phyloP scores from a whole-genome alignment of 345 rosid genomes.

The Salix brachista region DNA sequence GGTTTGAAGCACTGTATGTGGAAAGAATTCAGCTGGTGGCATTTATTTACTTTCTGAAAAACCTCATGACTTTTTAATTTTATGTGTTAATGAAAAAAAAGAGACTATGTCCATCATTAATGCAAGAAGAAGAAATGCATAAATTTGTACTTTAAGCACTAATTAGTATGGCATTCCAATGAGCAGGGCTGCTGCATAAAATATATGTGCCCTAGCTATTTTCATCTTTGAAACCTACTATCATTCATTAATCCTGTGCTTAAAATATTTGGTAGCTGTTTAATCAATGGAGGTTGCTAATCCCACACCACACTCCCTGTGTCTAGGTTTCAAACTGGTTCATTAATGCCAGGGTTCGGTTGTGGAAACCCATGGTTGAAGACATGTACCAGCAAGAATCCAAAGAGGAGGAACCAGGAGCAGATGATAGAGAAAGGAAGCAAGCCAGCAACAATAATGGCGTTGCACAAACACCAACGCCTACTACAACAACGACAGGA shows the following conservation, averaged over 20 bases:
- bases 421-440: constrained; percentile 35
- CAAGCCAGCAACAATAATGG: constrained; percentile 27
- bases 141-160: too few species aligned
- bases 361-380: constrained; percentile 99
- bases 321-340: constrained; percentile 93
- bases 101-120: too few species aligned
- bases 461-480: constrained; percentile 42
- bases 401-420: constrained; percentile 45
- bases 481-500: constrained; percentile 22
- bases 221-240: neutral
- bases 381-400: constrained; percentile 94
- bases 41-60: too few species aligned
- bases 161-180: too few species aligned
- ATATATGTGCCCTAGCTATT: too few species aligned
- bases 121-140: too few species aligned
- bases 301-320: neutral
- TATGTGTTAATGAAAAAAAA: too few species aligned
- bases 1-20: too few species aligned
- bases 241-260: neutral
- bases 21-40: too few species aligned
- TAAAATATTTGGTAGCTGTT: neutral
- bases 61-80: too few species aligned
- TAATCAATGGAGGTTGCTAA: neutral
- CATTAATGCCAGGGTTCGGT: constrained; percentile 94
- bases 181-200: too few species aligned